Conservation (phyloP, 2,329 filamentous ascomycete species). For the Golovinomyces cichoracearum region DNA sequence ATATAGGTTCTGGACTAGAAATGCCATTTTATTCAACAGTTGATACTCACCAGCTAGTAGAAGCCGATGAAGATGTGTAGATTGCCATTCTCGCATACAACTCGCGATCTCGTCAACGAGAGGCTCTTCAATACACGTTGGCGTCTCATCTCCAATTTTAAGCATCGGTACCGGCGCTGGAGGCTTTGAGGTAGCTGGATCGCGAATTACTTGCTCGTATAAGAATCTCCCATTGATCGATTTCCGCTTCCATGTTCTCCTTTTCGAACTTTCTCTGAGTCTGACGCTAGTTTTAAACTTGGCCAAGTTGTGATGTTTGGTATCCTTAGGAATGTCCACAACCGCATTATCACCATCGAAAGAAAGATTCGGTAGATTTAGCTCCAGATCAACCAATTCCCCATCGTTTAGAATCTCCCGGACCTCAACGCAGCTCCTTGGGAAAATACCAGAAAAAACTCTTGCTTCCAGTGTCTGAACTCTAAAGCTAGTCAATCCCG, state of each 20-base stretch:
- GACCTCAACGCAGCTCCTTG: constrained; percentile 78
- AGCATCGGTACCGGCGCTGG: constrained; percentile 88
- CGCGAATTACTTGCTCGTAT: constrained; percentile 25
- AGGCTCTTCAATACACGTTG: constrained; percentile 67
- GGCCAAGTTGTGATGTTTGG: not conserved
- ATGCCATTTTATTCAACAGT: constrained; percentile 54
- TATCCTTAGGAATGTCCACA: not conserved
- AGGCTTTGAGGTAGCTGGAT: constrained; percentile 47
- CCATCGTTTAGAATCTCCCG: constrained; percentile 67
- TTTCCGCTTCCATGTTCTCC: constrained; percentile 5
- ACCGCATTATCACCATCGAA: not conserved
- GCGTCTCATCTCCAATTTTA: constrained; percentile 90
- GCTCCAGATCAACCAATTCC: constrained; percentile 20
- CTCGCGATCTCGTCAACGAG: constrained; percentile 94
- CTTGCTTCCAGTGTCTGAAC: constrained; percentile 84
- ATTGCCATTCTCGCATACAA: constrained; percentile 93
- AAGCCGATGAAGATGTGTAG: constrained; percentile 80
- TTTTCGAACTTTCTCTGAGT: constrained; percentile 4
- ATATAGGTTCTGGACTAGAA: constrained; percentile 60
- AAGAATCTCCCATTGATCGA: constrained; percentile 14
- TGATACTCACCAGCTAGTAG: constrained; percentile 61
- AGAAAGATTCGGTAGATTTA: not conserved
- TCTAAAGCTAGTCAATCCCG: constrained; percentile 69
- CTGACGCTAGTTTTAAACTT: constrained; percentile 3
- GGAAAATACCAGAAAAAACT: constrained; percentile 97